A percentile compares a stretch with the other conserved stretches of the same genome.
Conservation (phyloP, 768 basidiomycete genomes). For the Russula foetens region DNA sequence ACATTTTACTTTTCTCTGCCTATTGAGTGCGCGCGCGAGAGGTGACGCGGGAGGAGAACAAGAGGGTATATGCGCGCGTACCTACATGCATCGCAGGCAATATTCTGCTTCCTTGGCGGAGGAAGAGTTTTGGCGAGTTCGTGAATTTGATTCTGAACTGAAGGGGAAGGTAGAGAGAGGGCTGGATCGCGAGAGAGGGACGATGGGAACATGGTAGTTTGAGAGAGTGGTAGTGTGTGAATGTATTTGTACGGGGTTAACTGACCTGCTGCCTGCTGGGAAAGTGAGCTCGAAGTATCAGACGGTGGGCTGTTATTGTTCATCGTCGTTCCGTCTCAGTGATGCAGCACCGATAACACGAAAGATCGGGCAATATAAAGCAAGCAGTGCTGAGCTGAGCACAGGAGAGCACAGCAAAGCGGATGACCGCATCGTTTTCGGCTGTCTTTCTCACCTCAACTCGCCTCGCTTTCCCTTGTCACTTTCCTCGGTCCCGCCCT, state of each 20-base stretch:
- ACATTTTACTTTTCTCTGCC: conserved; percentile 85
- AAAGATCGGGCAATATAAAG: no score
- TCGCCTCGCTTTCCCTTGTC: no score
- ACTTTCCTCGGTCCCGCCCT: neutral
- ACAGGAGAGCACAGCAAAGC: neutral
- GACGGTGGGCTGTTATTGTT: neutral
- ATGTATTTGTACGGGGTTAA: neutral
- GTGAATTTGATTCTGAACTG: conserved; percentile 75
- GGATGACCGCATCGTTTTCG: no score
- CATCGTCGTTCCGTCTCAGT: neutral
- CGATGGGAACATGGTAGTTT: conserved; percentile 22
- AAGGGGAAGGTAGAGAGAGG: conserved; percentile 53
- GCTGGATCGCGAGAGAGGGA: conserved; percentile 32
- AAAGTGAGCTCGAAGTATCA: conserved; percentile 5
- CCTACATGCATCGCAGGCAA: conserved; percentile 92
- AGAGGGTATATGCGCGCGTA: conserved; percentile 23
- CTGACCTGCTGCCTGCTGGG: conserved; percentile 6
- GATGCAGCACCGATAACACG: no score
- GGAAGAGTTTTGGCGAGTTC: conserved; percentile 74
- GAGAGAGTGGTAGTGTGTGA: conserved; percentile 1
- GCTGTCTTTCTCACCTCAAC: no score
- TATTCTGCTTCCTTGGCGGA: conserved; percentile 87
- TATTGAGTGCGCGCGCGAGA: conserved; percentile 24
- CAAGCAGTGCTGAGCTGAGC: no score
- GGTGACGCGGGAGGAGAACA: conserved; percentile 9